Base-by-base conservation (phyloP, 2,329 filamentous ascomycete species). In the Venturia pyrina region DNA sequence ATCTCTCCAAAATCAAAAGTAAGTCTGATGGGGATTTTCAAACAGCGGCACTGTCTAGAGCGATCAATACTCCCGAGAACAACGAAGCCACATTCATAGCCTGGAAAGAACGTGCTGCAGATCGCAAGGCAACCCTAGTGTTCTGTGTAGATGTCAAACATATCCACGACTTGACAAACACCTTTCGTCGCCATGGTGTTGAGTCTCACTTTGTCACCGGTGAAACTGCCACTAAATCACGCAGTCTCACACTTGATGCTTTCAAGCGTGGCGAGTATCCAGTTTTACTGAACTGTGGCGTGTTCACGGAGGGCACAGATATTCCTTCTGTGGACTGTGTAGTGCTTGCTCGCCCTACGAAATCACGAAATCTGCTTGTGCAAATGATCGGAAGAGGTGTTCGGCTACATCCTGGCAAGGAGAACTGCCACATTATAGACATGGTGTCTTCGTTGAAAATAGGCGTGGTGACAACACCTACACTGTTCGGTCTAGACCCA, bases 371-470 rank as follows among this genome's bases (percentile, higher is more conserved):
- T 71, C 80, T 99, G 2, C 84, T 99, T 1, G 87, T 98, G 0
- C 95, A 99, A 76, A 99, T 99, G 95, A 96, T 99, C 68, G 95
- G 95, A 0, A 85, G 95, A 71, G 95, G 95, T 5, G 90, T 99
- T 86, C 86, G 95, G 53, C 78, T 97, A 48, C 84, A 91, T 73
- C 81, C 87, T 0, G 89, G 85, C 15, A 99, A 99, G 76, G 79
- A 87, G 48, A 86, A 98, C 72, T 99, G 95, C 70, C 95, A 98
- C 74, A 82, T 99, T 67, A 96, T 99, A 72, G 95, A 99, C 75
- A 92, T 99, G 86, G 95, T 98, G 0, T 89, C 93, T 0, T 91
- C 87, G 46, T 79, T 98, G 28, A 86, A 87, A 63, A 89, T 87
- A 0, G 95, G 95, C 5, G 90, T 99, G 63, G 85, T 96, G 2